Base-by-base conservation (phyloP, 495 filamentous ascomycete species). In the Beverwykella pulmonaria region DNA sequence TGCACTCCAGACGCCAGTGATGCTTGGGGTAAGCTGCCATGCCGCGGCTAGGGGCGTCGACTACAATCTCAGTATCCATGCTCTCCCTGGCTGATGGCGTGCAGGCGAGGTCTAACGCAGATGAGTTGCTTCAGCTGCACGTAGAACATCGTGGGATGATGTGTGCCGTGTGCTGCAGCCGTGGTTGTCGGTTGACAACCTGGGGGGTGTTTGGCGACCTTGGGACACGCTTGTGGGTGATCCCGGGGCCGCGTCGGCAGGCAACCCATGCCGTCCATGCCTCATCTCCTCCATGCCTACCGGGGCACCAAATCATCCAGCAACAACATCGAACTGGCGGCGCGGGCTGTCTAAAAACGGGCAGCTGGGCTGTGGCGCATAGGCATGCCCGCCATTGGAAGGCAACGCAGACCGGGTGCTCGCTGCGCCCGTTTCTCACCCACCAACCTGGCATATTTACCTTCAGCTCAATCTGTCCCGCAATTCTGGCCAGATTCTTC, bases 21-120 rank as follows among this genome's bases (percentile, higher is more conserved):
- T 3, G 49, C 26, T 50, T 22, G 44, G 60, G 52, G 52, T 55
- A 56, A 55, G 29, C 60, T 26, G 59, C 29, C 50, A 44, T 63
- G 32, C 36, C 26, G 14, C 15, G 1, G 54, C 29, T 23, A 20
- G 60, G n/a, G 49, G 17, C 29, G 46, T n/a, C 29, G 59, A 53
- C 9, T 12, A 29, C 48, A 39, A 41, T 53, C 23, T 63, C 47
- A 12, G 12, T 15, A 44, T 29, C 49, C 49, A 54, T 49, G 29
- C 23, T 15, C 9, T 3, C 12, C 52, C 19, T 29, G 26, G 59
- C 27, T 53, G 59, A 53, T 41, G 59, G 59, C 50, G 59, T 41
- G 15, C 59, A 61, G 48, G 59, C 48, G 15, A 47, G 26, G 3
- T 10, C 47, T 41, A 36, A 23, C 32, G 48, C 14, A 34, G 32